Evolutionary conservation across 164 flowering plant species (phyloP), one percentile per base, ranked within the genome.

Genomic region (Litsea cubeba): DNA sequence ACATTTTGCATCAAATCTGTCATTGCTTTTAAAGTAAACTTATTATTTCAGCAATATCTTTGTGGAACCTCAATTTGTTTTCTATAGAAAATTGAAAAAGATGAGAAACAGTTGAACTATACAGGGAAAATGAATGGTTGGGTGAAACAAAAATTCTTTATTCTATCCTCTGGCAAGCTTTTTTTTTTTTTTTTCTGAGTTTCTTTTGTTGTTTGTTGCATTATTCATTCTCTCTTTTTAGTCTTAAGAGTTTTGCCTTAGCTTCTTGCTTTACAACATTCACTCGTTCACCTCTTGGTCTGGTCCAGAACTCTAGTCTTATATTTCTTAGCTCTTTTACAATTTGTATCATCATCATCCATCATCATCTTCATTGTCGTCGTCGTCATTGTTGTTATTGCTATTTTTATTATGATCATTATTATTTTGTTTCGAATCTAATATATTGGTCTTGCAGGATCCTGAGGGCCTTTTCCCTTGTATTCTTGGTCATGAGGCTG

Each of bases 401-500:
- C 22, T 58, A 17, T 58, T 58, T 58, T 12, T 17, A 14, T 17
- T n/a, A 30, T 3, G 35, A 30, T 30, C 35, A 62, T n/a, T n/a
- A 8, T 3, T n/a, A 62, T 63, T 22, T 63, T 3, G 6, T 63
- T 54, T 54, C 22, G 24, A 22, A 22, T 63, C 32, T 63, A 23
- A 63, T 63, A 2, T 63, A 26, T 28, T 32, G 40, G 40, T 32
- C 23, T 65, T 81, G 72, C 86, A 96, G 99, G 99, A 96, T 81
- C 98, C 97, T 71, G 99, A 96, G 77, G 98, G 97, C 74, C 89
- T 96, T 74, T 94, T 96, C 83, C 98, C 99, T 0, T 92, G 99
- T 69, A 91, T 96, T 83, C 97, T 96, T 76, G 99, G 99, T 76
- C 99, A 94, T 76, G 99, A 96, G 80, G 99, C 98, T 79, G 99